Evolutionary conservation across 352 stramenopile genomes (phyloP), one percentile per base, ranked within the genome.

Genomic region (Globisporangium irregulare): DNA sequence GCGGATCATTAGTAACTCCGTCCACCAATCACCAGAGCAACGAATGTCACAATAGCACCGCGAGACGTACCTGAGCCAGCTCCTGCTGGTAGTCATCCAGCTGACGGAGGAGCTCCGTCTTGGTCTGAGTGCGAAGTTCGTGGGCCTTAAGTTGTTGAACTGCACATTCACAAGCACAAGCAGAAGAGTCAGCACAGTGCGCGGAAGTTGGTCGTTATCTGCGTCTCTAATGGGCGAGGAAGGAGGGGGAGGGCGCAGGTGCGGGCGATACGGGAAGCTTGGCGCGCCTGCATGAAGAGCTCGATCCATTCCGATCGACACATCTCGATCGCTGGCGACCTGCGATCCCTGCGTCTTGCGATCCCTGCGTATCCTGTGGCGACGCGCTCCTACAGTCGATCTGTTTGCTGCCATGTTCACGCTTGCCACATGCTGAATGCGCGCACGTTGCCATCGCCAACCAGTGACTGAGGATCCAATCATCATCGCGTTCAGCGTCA

Each of bases 81-180:
- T 99, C 97, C 84, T 98, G 97, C 81, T 99, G 98, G 74, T 98
- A 94, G 75, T 99, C 97, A 82, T 98, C 91, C 69, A 99, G 93
- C 77, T 98, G 93, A 76, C 95, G 97, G 68, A 99, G 92, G 57
- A 99, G 94, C 74, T 99, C 98, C 73, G 96, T 93, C 92, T 99
- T 99, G 81, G 81, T 97, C 86, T 98, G 93, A 69, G 82, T 94
- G 81, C 98, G 91, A 65, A 99, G 93, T 91, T 99, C 97, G 87
- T 99, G 92, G 81, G 97, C 97, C 87, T 99, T 99, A 71, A 99
- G 95, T 75, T 77, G 59, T 89, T 98, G 81, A 72, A 87, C 81
- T 90, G 73, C 54, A 82, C 36, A 70, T 8, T 46, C 25, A 66
- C 9, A 69, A 22, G 36, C 43, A 46, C 14, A 38, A 48, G 25